Conservation (phyloP, 1,284 basidiomycete species). For the Ceratobasidium theobromae region DNA sequence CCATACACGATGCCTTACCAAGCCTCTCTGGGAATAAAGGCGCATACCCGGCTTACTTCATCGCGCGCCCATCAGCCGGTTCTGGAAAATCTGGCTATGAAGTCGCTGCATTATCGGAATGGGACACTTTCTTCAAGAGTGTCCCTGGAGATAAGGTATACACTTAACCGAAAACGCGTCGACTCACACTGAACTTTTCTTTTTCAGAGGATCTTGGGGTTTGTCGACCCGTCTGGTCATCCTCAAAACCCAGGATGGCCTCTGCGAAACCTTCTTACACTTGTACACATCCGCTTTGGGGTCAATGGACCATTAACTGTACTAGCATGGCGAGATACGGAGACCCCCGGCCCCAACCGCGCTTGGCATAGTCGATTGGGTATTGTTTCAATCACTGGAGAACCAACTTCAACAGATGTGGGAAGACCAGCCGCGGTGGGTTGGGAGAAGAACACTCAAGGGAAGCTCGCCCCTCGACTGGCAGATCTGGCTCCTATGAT, state of each 20-base stretch:
- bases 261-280: slow-evolving; percentile 82
- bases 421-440: slow-evolving; percentile 71
- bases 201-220: slow-evolving; percentile 63
- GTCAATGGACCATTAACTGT: slow-evolving; percentile 53
- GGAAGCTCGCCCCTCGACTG: slow-evolving; percentile 83
- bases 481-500: slow-evolving; percentile 95
- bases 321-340: slow-evolving; percentile 72
- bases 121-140: slow-evolving; percentile 55
- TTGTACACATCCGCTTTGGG: slow-evolving; percentile 42
- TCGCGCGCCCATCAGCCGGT: slow-evolving; percentile 51
- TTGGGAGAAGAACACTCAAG: slow-evolving; percentile 90
- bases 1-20: slow-evolving; percentile 18
- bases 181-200: slow-evolving; percentile 11
- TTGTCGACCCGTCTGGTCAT: slow-evolving; percentile 85
- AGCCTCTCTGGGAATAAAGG: not conserved
- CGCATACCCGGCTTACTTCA: slow-evolving; percentile 54
- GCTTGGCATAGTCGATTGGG: slow-evolving; percentile 66
- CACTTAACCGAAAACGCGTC: slow-evolving; percentile 32
- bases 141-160: slow-evolving; percentile 48
- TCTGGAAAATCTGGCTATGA: slow-evolving; percentile 40
- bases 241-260: slow-evolving; percentile 89
- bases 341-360: slow-evolving; percentile 47
- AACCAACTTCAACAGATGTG: slow-evolving; percentile 32
- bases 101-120: slow-evolving; percentile 58
- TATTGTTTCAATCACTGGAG: slow-evolving; percentile 47